Percentiles rank a stretch among this genome's conserved stretches.
Conservation (phyloP, 805 yeast genomes). For the Tetrapisispora taiwanensis region DNA sequence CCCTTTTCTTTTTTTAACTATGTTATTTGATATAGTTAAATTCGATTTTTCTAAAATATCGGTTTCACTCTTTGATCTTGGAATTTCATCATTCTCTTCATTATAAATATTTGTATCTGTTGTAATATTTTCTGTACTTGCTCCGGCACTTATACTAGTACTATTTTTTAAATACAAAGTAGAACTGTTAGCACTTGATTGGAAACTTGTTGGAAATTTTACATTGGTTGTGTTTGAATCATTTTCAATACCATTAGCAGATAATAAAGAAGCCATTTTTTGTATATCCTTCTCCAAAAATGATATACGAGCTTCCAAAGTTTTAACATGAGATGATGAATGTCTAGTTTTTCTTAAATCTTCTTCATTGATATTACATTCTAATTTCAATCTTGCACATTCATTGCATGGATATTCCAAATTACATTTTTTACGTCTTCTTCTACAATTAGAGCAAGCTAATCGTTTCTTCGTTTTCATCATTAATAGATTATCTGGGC, state of each 20-base stretch:
- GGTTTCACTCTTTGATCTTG: conserved; percentile 1
- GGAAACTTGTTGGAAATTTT: too few relatives aligned
- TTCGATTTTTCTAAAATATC: not conserved
- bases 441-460: conserved; percentile 29
- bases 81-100: not conserved
- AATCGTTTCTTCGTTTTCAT: conserved; percentile 16
- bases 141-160: not conserved
- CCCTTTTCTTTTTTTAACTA: conserved; percentile 10
- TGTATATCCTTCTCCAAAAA: conserved; percentile 21
- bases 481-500: not conserved
- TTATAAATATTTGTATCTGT: not conserved
- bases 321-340: conserved; percentile 39
- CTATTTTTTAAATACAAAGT: not conserved
- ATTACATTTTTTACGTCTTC: conserved; percentile 39
- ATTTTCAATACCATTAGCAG: conserved; percentile 13
- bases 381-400: conserved; percentile 35
- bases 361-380: conserved; percentile 37
- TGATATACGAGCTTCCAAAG: conserved; percentile 30
- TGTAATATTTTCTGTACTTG: not conserved
- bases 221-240: not conserved
- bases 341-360: conserved; percentile 46
- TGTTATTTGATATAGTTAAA: not conserved
- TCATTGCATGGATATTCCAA: conserved; percentile 39
- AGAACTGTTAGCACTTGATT: not conserved
- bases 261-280: conserved; percentile 11